Conservation (phyloP, 192 early-diverging fungal species). For the Gigaspora rosea region DNA sequence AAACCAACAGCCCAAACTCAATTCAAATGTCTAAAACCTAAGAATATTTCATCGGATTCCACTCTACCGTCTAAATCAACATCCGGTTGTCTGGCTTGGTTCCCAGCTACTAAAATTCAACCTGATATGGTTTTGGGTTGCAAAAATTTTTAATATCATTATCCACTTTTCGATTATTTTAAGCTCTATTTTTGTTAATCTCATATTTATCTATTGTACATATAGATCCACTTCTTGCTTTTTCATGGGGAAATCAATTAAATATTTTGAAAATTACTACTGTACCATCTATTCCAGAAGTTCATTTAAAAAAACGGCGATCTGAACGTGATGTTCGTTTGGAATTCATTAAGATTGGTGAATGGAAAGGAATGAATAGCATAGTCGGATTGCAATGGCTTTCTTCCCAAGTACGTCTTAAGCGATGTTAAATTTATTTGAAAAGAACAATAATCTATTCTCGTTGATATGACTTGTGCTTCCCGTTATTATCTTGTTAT, state of each 20-base stretch:
- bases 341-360: slow-evolving; percentile 53
- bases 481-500: background rate
- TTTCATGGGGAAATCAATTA: slow-evolving; percentile 59
- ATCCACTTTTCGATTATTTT: background rate
- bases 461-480: background rate
- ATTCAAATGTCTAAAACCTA: slow-evolving; percentile 58
- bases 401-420: slow-evolving; percentile 50
- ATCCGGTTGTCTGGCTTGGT: slow-evolving; percentile 60
- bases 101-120: slow-evolving; percentile 51
- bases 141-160: slow-evolving; percentile 10
- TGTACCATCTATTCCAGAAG: slow-evolving; percentile 7
- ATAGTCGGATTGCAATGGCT: slow-evolving; percentile 65
- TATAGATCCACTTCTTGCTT: slow-evolving; percentile 57
- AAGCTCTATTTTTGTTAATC: background rate
- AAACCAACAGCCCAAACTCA: slow-evolving; percentile 61
- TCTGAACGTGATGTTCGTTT: slow-evolving; percentile 40
- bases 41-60: slow-evolving; percentile 34
- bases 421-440: background rate
- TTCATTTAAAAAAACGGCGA: slow-evolving; percentile 16
- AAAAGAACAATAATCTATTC: background rate
- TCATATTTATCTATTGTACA: background rate
- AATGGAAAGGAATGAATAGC: slow-evolving; percentile 54
- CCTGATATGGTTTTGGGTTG: background rate
- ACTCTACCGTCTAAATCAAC: slow-evolving; percentile 35
- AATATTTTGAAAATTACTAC: slow-evolving; percentile 50